phyloP scores from a whole-genome alignment of 1,284 basidiomycete species.

The Leccinum fallax region DNA sequence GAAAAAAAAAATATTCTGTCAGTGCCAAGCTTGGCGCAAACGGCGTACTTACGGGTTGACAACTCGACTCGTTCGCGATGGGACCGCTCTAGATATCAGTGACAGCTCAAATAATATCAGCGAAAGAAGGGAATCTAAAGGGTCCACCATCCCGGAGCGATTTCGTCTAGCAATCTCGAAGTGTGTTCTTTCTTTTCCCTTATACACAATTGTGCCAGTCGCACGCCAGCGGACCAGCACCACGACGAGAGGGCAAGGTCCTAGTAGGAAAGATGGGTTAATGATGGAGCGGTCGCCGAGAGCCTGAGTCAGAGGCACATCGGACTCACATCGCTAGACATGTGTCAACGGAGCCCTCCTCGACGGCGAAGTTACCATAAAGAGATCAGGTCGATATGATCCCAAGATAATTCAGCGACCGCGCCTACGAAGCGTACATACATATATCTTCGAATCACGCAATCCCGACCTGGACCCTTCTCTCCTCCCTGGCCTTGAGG shows the following conservation, averaged over 20 bases:
- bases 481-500: not conserved
- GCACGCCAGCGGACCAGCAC: no score
- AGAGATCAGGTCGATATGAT: not conserved
- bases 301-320: not conserved
- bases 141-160: not conserved
- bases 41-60: not conserved
- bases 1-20: not conserved
- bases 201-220: no score
- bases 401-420: not conserved
- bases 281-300: not conserved
- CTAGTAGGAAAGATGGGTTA: not conserved
- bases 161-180: not conserved
- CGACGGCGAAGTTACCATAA: not conserved
- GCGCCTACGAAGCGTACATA: not conserved
- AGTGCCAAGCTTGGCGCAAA: not conserved
- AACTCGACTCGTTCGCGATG: not conserved
- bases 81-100: not conserved
- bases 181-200: no score
- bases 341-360: not conserved
- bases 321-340: not conserved
- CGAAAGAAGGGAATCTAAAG: not conserved
- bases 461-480: not conserved
- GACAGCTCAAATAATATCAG: not conserved
- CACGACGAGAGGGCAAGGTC: not conserved
- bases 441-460: not conserved